Evolutionary conservation across 1,139 yeast species (phyloP).

Genomic region (Yamadazyma taylorii): DNA sequence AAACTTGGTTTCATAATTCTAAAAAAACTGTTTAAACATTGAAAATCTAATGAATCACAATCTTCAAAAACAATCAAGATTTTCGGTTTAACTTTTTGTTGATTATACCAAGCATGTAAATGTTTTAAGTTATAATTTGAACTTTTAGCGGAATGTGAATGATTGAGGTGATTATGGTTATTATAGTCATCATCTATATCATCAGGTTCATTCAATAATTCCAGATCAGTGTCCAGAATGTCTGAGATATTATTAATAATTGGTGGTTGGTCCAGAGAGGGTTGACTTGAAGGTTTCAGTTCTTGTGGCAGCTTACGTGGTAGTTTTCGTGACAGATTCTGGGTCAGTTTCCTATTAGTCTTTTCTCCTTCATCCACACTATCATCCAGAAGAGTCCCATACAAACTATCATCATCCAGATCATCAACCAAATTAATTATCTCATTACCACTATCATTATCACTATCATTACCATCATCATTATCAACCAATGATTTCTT

Average conservation of each 20-base stretch:
- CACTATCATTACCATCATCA: too few relatives aligned
- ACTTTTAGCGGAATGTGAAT: too few relatives aligned
- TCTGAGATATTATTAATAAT: too few relatives aligned
- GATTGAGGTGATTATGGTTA: not conserved
- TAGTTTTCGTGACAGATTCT: conserved; percentile 9
- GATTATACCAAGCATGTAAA: conserved; percentile 46
- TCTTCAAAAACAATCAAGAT: conserved; percentile 59
- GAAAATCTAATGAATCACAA: conserved; percentile 56
- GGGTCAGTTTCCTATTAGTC: conserved; percentile 3
- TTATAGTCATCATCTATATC: conserved; percentile 5
- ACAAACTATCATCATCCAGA: too few relatives aligned
- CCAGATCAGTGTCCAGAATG: too few relatives aligned
- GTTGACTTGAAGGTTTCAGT: not conserved
- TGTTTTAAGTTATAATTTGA: conserved; percentile 54
- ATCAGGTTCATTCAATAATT: conserved; percentile 3
- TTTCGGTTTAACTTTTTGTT: conserved; percentile 13
- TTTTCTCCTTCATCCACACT: conserved; percentile 11
- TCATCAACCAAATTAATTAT: conserved; percentile 6
- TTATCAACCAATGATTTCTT: too few relatives aligned
- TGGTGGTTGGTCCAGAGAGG: too few relatives aligned
- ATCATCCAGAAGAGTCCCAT: too few relatives aligned
- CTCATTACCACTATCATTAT: not conserved
- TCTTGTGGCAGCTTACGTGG: too few relatives aligned
- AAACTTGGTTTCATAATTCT: conserved; percentile 43
- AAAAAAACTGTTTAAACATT: conserved; percentile 51